Base-by-base conservation (phyloP, 73 alveolate species). In the Tetrahymena malaccensis region DNA sequence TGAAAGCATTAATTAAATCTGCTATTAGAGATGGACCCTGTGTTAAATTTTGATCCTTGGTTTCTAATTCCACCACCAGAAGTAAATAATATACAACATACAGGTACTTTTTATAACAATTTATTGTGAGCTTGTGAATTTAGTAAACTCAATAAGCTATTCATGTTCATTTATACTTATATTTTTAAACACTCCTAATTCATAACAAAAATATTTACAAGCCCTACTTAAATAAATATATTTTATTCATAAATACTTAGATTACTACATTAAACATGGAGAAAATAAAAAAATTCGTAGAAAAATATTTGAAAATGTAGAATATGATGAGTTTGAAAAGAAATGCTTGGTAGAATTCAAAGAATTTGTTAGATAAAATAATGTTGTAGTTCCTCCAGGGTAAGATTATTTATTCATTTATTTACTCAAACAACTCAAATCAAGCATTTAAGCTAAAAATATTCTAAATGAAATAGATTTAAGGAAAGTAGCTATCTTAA, bases 401-500 rank as follows among this genome's bases (percentile, higher is more conserved):
- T 95, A 95, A 25, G 56, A 2, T 25, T 22, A 7, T 13, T 56
- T n/a, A 55, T 19, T n/a, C 11, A 55, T 55, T 58, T n/a, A 25
- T 70, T 70, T 70, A 3, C 22, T n/a, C 35, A 22, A 22, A 56
- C 6, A 22, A 25, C 10, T 22, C 15, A 22, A 21, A 7, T 10
- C 0, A 10, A 56, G 33, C 85, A 13, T 56, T 56, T 56, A 56
- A 33, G 25, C 4, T 70, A 27, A 50, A 44, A 55, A 50, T 44
- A 35, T 34, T 13, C 11, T 34, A 85, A 9, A 33, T 43, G 9
- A 40, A 40, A 40, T 43, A 95, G 96, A 34, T 95, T 93, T 70
- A 95, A 95, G 17, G 96, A 95, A 85, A 95, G 96, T 35, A 94
- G 94, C 94, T 95, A 89, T 85, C 94, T 95, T 43, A 95, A 93